These are phyloP conservation scores for Boletellus ananiceps DNA, from an alignment of 768 basidiomycete species.

Conservation along the genomic window DNA sequence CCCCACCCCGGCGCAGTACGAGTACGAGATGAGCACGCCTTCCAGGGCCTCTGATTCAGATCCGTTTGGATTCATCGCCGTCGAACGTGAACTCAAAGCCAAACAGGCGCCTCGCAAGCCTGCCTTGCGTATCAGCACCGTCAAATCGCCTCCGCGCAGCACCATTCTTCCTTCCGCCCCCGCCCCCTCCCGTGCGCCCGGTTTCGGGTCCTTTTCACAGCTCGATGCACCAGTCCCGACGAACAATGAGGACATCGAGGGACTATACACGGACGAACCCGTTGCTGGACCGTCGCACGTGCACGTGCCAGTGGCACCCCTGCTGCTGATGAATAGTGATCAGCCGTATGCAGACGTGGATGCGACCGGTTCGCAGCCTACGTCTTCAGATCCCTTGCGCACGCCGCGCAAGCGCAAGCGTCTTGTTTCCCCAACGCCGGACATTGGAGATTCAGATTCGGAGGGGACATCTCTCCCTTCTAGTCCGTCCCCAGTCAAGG, in stretches of 20 bases:
- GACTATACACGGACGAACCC: conserved; percentile 33
- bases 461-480: conserved; percentile 15
- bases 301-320: conserved; percentile 16
- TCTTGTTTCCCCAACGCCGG: conserved; percentile 4
- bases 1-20: conserved; percentile 7
- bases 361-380: conserved; percentile 9
- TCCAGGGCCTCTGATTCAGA: conserved; percentile 37
- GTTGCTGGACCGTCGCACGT: conserved; percentile 25
- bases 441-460: not conserved
- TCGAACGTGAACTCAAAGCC: conserved; percentile 47
- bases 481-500: conserved; percentile 30
- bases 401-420: conserved; percentile 30
- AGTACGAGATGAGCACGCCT: conserved; percentile 22
- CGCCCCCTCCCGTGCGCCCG: conserved; percentile 8
- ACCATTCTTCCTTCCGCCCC: conserved; percentile 12
- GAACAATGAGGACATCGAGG: conserved; percentile 30
- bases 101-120: conserved; percentile 28
- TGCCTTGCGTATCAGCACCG: conserved; percentile 5
- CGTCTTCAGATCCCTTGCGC: conserved; percentile 25
- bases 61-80: conserved; percentile 55
- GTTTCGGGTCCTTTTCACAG: conserved; percentile 31
- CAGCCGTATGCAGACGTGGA: conserved; percentile 9
- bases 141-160: conserved; percentile 21
- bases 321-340: conserved; percentile 21
- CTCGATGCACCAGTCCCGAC: conserved; percentile 33